Percentiles rank a stretch among this genome's conserved stretches.
These are phyloP conservation scores for Salix viminalis DNA, from an alignment of 345 rosid species.

Conservation along the genomic window DNA sequence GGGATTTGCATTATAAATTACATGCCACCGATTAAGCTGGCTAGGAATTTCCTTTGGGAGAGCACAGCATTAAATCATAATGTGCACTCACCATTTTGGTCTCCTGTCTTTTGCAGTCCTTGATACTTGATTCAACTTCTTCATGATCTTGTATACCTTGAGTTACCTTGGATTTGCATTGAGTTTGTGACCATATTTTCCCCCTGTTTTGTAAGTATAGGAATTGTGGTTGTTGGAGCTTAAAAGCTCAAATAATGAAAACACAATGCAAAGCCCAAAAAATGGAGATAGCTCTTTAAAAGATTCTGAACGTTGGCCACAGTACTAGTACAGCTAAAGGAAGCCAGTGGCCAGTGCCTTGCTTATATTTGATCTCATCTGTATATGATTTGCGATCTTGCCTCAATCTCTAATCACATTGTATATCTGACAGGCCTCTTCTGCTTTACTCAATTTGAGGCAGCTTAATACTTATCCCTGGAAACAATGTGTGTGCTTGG, in stretches of 20 bases:
- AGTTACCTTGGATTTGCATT: background rate
- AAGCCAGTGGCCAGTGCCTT: conserved; percentile 56
- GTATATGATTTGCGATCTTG: conserved; percentile 4
- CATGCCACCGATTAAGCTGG: background rate
- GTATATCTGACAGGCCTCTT: conserved; percentile 46
- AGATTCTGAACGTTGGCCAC: conserved; percentile 42
- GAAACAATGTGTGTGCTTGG: conserved; percentile 36
- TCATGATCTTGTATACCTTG: background rate
- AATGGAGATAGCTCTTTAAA: conserved; percentile 30
- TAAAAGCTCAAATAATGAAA: conserved; percentile 31
- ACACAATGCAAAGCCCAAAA: conserved; percentile 33
- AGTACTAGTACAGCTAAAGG: conserved; percentile 47
- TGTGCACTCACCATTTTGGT: background rate
- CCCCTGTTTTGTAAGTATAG: conserved; percentile 24
- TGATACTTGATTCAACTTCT: background rate
- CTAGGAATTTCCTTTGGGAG: background rate
- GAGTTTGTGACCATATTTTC: conserved; percentile 1
- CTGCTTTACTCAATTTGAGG: conserved; percentile 38
- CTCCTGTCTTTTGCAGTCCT: background rate
- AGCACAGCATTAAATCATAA: background rate
- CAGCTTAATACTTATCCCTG: conserved; percentile 36
- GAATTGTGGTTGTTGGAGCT: conserved; percentile 43
- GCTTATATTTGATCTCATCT: conserved; percentile 23
- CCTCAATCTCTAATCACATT: conserved; percentile 10
- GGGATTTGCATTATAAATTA: background rate